These are phyloP conservation scores for Phallus indusiatus DNA, from an alignment of 768 basidiomycete species.

Conservation along the genomic window DNA sequence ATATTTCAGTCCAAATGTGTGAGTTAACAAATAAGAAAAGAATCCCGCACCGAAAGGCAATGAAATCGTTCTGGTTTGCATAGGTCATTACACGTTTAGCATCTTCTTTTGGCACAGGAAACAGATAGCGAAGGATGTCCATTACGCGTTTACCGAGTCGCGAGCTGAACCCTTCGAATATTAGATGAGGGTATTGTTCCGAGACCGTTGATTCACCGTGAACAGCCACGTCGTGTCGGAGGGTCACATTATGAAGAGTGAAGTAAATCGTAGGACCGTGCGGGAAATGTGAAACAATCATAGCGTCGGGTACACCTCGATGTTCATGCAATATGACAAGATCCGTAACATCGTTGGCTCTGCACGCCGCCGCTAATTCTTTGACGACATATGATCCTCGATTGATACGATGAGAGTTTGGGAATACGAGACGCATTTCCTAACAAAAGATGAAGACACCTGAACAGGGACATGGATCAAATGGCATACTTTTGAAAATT, in stretches of 20 bases:
- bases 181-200: conserved; percentile 96
- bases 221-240: conserved; percentile 85
- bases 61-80: conserved; percentile 90
- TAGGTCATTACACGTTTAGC: conserved; percentile 98
- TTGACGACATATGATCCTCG: conserved; percentile 96
- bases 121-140: conserved; percentile 83
- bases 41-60: conserved; percentile 71
- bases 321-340: conserved; percentile 92
- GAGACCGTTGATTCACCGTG: conserved; percentile 89
- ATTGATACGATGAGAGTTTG: conserved; percentile 93
- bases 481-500: conserved; percentile 77
- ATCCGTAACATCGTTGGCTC: conserved; percentile 92
- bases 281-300: conserved; percentile 93
- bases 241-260: conserved; percentile 82
- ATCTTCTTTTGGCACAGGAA: conserved; percentile 97
- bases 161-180: conserved; percentile 90
- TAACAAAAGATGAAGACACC: conserved; percentile 21
- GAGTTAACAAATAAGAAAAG: not conserved
- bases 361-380: conserved; percentile 89
- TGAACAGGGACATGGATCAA: not conserved
- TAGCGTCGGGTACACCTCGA: conserved; percentile 87
- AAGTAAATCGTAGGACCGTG: conserved; percentile 91
- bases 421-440: conserved; percentile 97
- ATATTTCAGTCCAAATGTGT: not conserved
- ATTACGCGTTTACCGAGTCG: conserved; percentile 74